A percentile compares a stretch with the other conserved stretches of the same genome.
These are phyloP conservation scores for Aspergillus haitiensis DNA, from an alignment of 495 filamentous ascomycete genomes.

Conservation along the genomic window DNA sequence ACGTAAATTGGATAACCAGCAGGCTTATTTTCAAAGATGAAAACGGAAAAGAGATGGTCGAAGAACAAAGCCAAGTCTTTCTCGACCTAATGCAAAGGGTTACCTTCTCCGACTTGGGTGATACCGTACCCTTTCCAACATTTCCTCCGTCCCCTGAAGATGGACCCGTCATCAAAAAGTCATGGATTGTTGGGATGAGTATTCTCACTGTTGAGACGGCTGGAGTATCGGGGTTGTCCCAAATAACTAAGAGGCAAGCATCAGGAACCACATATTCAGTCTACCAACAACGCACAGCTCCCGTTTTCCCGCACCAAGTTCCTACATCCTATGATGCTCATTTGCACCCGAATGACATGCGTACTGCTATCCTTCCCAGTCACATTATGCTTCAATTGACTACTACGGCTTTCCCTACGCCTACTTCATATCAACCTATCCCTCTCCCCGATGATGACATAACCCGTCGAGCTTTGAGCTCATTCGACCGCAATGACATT, in stretches of 20 bases:
- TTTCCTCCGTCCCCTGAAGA: conserved; percentile 64
- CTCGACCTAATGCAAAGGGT: conserved; percentile 95
- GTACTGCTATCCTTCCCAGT: conserved; percentile 64
- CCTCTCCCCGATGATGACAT: conserved; percentile 80
- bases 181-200: conserved; percentile 85
- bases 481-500: conserved; percentile 84
- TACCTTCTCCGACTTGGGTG: conserved; percentile 77
- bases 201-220: conserved; percentile 84
- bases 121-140: conserved; percentile 48
- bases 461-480: conserved; percentile 69
- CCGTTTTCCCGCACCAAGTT: conserved; percentile 66
- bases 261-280: conserved; percentile 79
- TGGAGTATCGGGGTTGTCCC: conserved; percentile 67
- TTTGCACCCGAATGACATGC: conserved; percentile 39
- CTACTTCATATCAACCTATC: conserved; percentile 67
- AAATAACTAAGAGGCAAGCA: conserved; percentile 79
- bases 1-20: conserved; percentile 90
- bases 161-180: conserved; percentile 68
- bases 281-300: conserved; percentile 69
- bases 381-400: conserved; percentile 78
- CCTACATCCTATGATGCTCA: conserved; percentile 50
- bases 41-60: conserved; percentile 70
- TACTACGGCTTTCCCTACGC: conserved; percentile 64
- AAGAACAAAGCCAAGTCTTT: conserved; percentile 91
- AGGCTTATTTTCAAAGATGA: conserved; percentile 73